Percentiles rank a stretch among this genome's conserved stretches.
phyloP scores from a whole-genome alignment of 164 flowering plant genomes.

The Aristolochia californica region DNA sequence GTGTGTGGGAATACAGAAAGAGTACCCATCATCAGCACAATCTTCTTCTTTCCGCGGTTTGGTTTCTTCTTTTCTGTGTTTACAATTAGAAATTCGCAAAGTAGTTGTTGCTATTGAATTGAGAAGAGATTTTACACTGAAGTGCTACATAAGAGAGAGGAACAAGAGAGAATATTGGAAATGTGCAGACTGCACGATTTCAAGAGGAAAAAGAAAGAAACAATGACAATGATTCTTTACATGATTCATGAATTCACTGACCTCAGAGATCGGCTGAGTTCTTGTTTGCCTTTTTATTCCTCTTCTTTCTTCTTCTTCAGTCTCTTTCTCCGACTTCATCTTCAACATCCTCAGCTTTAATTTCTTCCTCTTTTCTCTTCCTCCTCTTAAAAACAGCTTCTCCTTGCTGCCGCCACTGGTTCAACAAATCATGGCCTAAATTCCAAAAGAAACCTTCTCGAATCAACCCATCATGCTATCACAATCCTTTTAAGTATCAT shows the following conservation, averaged over 20 bases:
- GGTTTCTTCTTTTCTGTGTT: too few relatives aligned
- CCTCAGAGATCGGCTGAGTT: not conserved
- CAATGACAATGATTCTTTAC: not conserved
- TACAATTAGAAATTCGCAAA: too few relatives aligned
- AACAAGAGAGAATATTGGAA: not conserved
- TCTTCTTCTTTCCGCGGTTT: too few relatives aligned
- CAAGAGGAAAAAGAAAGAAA: slow-evolving; percentile 1
- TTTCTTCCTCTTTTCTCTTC: not conserved
- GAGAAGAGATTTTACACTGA: too few relatives aligned
- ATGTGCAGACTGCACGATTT: too few relatives aligned
- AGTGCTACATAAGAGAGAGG: not conserved
- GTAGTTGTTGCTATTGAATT: too few relatives aligned
- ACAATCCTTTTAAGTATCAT: not conserved
- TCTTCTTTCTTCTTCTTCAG: not conserved
- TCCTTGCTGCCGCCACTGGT: too few relatives aligned
- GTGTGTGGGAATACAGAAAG: too few relatives aligned
- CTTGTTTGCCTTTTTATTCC: not conserved
- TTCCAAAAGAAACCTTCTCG: too few relatives aligned
- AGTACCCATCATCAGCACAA: too few relatives aligned
- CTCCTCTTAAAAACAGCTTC: not conserved
- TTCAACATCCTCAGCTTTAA: not conserved
- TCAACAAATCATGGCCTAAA: too few relatives aligned
- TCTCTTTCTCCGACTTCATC: not conserved
- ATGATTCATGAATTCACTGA: slow-evolving; percentile 1
- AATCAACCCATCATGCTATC: not conserved